phyloP scores from a whole-genome alignment of 2,329 filamentous ascomycete genomes.

The Hypoxylon sp. region DNA sequence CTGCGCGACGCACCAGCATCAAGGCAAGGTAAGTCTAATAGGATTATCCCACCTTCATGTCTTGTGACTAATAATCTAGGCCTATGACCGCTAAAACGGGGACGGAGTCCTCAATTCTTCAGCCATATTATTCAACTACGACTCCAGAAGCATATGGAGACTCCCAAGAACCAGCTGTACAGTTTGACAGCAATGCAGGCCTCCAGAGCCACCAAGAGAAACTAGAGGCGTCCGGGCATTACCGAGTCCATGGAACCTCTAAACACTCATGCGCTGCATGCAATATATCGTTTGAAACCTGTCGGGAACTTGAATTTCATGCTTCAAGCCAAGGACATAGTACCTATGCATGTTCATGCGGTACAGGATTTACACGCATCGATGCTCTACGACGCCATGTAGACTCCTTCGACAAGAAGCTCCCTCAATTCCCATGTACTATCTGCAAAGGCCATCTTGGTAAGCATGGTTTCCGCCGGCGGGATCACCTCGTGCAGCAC shows the following conservation, averaged over 20 bases:
- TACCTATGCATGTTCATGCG: constrained; percentile 47
- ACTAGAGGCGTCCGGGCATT: constrained; percentile 34
- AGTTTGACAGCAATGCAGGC: not conserved
- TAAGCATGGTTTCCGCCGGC: constrained; percentile 55
- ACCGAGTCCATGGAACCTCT: constrained; percentile 6
- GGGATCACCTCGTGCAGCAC: constrained; percentile 58
- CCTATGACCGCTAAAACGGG: not conserved
- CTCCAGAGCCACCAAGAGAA: not conserved
- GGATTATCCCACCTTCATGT: not conserved
- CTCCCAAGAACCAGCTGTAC: not conserved
- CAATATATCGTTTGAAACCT: not conserved
- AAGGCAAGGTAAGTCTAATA: not conserved
- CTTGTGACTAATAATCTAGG: not conserved
- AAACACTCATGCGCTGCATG: constrained; percentile 42
- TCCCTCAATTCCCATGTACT: constrained; percentile 49
- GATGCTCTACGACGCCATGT: constrained; percentile 52
- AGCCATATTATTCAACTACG: not conserved
- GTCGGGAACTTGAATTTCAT: constrained; percentile 12
- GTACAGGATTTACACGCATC: constrained; percentile 46
- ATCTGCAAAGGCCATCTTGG: constrained; percentile 55
- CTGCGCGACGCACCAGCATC: not conserved
- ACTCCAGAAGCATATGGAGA: not conserved
- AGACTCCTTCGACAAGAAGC: constrained; percentile 35
- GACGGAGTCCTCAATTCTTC: not conserved
- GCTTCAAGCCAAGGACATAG: constrained; percentile 37